These are phyloP conservation scores for Stephania cephalantha DNA, from an alignment of 164 flowering plant species.

Conservation along the genomic window DNA sequence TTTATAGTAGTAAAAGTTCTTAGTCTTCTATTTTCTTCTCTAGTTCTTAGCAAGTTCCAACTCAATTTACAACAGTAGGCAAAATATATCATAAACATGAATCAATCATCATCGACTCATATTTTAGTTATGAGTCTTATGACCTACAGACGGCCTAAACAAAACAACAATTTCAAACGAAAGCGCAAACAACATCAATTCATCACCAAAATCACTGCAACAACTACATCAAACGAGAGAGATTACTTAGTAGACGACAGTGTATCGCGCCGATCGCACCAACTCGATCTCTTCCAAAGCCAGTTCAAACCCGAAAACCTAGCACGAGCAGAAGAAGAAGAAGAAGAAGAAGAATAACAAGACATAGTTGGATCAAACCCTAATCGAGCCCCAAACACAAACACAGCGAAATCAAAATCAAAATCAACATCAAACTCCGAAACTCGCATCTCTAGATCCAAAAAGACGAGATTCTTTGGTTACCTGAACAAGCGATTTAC, in stretches of 20 bases:
- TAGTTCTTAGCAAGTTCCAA: too few relatives aligned
- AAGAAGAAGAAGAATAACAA: neutral
- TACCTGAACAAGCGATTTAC: constrained; percentile 5
- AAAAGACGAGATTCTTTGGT: neutral
- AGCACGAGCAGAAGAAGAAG: neutral
- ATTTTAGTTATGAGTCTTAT: too few relatives aligned
- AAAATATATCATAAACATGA: too few relatives aligned
- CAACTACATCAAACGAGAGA: neutral
- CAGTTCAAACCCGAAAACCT: neutral
- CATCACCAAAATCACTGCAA: neutral
- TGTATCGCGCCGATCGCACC: neutral
- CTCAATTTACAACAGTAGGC: too few relatives aligned
- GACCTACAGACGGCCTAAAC: too few relatives aligned
- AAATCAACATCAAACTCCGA: neutral
- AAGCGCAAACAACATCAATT: too few relatives aligned
- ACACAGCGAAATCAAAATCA: neutral
- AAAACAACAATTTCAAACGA: too few relatives aligned
- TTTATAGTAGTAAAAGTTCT: too few relatives aligned
- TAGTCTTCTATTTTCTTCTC: too few relatives aligned
- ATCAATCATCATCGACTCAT: too few relatives aligned
- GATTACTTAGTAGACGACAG: neutral
- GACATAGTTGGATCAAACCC: neutral
- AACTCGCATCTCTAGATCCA: neutral
- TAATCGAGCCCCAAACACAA: too few relatives aligned
- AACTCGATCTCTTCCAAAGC: neutral